phyloP scores from a whole-genome alignment of 2,329 filamentous ascomycete genomes.

The Westerdykella sp. region DNA sequence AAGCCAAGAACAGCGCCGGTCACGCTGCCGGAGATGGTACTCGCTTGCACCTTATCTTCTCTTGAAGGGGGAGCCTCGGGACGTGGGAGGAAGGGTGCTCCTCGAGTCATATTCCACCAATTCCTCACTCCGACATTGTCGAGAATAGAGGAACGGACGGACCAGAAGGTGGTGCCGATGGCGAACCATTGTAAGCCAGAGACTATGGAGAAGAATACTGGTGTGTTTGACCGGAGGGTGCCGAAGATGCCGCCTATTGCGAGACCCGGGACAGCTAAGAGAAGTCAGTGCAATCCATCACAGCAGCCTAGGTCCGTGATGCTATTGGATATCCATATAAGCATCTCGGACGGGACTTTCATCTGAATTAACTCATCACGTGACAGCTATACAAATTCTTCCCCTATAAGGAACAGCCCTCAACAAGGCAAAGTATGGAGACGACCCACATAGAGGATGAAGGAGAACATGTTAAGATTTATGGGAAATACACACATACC shows the following conservation, averaged over 20 bases:
- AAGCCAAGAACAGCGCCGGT: constrained; percentile 52
- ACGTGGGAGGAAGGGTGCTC: constrained; percentile 14
- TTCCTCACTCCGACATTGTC: constrained; percentile 25
- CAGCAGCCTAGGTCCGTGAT: no score
- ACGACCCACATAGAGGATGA: no score
- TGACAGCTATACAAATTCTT: no score
- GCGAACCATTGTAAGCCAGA: constrained; percentile 76
- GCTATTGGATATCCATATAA: no score
- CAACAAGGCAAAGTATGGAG: no score
- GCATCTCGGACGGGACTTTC: no score
- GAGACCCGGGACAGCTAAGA: constrained; percentile 60
- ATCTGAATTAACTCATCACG: no score
- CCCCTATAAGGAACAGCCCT: no score
- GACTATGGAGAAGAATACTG: constrained; percentile 62
- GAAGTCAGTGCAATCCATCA: constrained; percentile 10
- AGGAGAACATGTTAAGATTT: no score
- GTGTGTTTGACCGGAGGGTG: constrained; percentile 58
- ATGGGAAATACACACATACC: constrained; percentile 11
- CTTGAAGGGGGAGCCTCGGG: constrained; percentile 46
- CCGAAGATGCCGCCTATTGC: constrained; percentile 42
- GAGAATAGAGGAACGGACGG: constrained; percentile 46
- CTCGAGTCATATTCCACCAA: constrained; percentile 27
- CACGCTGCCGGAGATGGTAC: constrained; percentile 63
- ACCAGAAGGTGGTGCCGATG: constrained; percentile 71
- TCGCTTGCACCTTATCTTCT: constrained; percentile 59